Evolutionary conservation across 2,329 filamentous ascomycete species (phyloP), one percentile per base, ranked within the genome.

Genomic region (Verticillium isaacii): DNA sequence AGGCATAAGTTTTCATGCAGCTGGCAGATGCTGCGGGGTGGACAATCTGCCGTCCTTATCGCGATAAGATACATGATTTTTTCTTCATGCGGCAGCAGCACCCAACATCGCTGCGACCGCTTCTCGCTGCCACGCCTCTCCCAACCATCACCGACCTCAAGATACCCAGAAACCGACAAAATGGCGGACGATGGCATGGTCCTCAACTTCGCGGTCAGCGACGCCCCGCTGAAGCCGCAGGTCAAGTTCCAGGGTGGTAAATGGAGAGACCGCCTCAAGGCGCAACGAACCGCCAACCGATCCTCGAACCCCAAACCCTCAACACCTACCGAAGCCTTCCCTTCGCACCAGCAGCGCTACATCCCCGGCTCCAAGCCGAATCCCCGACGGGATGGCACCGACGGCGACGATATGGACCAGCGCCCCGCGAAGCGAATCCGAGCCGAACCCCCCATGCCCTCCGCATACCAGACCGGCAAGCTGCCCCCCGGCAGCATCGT

Each of bases 171-270:
- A 5, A 39, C 60, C 64, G 54, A 61, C 63, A 71, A 62, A 64
- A 97, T 98, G 93, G 91, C 91, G 59, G 93, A 98, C 80, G 91
- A 96, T 87, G 93, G 93, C 68, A 90, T 99, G 86, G 85, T 97
- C 62, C 81, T 98, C 72, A 98, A 98, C 70, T 97, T 98, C 73
- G 88, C 92, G 69, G 80, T 97, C 62, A 84, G 86, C 32, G 87
- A 91, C 64, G 84, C 80, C 19, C 84, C 89, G 14, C 73, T 91
- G 60, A 83, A 88, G 63, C 80, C 84, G 6, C 78, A 84, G 60
- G 79, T 84, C 64, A 87, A 82, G 67, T 91, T 96, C 75, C 95
- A 90, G 73, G 95, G 95, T 68, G 95, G 95, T n/a, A 86, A 87
- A 69, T 99, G 95, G 95, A 90, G 91, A 72, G 93, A 97, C 73